phyloP scores from a whole-genome alignment of 176 grass and related monocot species.

The Musa acuminata region DNA sequence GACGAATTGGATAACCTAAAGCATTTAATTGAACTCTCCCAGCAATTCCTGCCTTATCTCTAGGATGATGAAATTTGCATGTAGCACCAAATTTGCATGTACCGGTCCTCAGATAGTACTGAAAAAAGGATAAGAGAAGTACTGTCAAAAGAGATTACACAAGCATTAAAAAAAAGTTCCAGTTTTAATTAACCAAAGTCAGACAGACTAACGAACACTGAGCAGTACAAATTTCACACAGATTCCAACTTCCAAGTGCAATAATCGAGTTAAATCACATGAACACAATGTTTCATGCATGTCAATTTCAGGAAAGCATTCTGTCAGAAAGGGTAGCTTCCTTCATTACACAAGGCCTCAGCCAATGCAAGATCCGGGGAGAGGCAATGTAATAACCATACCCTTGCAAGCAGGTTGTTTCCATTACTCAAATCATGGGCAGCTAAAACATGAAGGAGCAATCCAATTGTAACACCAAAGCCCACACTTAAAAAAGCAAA shows the following conservation, averaged over 20 bases:
- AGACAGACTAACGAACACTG: no score
- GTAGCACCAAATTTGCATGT: conserved; percentile 99
- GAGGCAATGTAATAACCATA: no score
- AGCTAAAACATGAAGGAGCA: no score
- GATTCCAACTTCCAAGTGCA: not conserved
- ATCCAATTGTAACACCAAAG: no score
- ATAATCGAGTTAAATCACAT: not conserved
- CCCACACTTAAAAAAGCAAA: no score
- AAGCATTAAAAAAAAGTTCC: not conserved
- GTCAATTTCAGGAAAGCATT: not conserved
- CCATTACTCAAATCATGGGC: no score
- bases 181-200: not conserved
- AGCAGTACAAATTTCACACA: not conserved
- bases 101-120: conserved; percentile 96
- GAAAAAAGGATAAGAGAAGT: conserved; percentile 8
- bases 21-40: conserved; percentile 67
- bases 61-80: conserved; percentile 98
- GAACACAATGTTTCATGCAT: not conserved
- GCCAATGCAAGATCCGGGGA: no score
- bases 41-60: conserved; percentile 89
- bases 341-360: no score
- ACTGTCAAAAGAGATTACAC: not conserved
- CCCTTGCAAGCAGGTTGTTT: no score
- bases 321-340: not conserved
- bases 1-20: conserved; percentile 86